Conservation (phyloP, 2,329 filamentous ascomycete genomes). For the Coniochaeta sp. region DNA sequence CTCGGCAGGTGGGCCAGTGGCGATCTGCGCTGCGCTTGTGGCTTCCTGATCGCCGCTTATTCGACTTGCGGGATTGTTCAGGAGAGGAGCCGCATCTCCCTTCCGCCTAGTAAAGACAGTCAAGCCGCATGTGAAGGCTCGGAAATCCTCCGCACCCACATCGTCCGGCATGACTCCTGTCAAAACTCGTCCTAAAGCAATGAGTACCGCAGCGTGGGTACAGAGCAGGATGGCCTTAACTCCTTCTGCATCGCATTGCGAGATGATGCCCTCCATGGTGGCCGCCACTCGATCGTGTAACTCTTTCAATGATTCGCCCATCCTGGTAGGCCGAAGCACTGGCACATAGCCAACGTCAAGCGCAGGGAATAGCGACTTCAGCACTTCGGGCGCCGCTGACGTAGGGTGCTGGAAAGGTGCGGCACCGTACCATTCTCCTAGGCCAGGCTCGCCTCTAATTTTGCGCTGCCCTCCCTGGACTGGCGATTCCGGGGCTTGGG, state of each 20-base stretch:
- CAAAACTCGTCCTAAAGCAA: conserved; percentile 74
- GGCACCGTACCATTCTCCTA: conserved; percentile 86
- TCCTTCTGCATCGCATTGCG: conserved; percentile 63
- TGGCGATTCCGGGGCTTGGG: conserved; percentile 5
- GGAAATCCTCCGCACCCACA: conserved; percentile 69
- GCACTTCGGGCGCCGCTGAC: conserved; percentile 55
- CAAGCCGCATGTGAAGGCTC: conserved; percentile 75
- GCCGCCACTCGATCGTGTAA: conserved; percentile 74
- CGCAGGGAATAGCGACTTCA: conserved; percentile 62
- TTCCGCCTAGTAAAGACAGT: conserved; percentile 47
- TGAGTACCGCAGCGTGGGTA: conserved; percentile 84
- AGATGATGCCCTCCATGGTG: conserved; percentile 62
- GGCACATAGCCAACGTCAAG: conserved; percentile 51
- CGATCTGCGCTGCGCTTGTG: neutral
- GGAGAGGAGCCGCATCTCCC: conserved; percentile 2
- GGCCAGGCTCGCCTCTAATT: conserved; percentile 48
- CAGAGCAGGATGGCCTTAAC: conserved; percentile 69
- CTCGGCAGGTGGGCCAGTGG: neutral
- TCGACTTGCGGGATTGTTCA: neutral
- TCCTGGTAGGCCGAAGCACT: conserved; percentile 57
- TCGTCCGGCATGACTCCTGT: conserved; percentile 71
- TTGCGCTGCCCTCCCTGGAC: conserved; percentile 15
- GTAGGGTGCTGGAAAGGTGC: conserved; percentile 80
- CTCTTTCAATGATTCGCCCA: conserved; percentile 72
- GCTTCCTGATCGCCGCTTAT: neutral